phyloP scores from a whole-genome alignment of 139 green algal species.

The Auxenochlorella protothecoides region DNA sequence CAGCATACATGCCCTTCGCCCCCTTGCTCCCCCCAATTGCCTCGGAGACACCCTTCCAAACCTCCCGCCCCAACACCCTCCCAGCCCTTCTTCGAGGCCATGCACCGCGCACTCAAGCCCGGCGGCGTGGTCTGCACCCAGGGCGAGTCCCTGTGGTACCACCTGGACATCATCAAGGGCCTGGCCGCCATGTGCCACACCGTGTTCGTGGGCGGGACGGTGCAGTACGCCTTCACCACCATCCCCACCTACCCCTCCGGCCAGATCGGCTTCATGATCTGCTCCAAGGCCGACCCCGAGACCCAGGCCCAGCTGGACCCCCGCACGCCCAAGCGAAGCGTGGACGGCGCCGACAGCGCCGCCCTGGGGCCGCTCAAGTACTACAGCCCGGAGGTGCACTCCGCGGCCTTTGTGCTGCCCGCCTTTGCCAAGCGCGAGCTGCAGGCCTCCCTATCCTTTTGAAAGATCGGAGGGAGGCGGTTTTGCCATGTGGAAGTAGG shows the following conservation, averaged over 20 bases:
- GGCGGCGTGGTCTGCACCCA: constrained; percentile 93
- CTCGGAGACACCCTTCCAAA: not conserved
- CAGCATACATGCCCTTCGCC: not conserved
- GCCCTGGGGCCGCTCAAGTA: constrained; percentile 43
- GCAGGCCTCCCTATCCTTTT: constrained; percentile 25
- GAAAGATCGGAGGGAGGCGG: not conserved
- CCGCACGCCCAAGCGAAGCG: constrained; percentile 29
- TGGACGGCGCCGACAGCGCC: constrained; percentile 17
- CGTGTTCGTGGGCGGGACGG: constrained; percentile 72
- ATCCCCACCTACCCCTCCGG: constrained; percentile 96
- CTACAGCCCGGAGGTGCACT: constrained; percentile 81
- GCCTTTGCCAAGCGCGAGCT: constrained; percentile 74
- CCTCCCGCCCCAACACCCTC: not conserved
- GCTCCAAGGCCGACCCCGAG: constrained; percentile 55
- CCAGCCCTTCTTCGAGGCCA: constrained; percentile 88
- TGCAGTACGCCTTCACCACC: constrained; percentile 90
- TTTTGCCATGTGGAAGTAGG: not conserved
- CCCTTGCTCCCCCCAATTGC: not conserved
- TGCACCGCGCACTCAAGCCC: constrained; percentile 80
- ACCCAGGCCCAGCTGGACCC: constrained; percentile 32
- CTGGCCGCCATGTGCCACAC: constrained; percentile 77
- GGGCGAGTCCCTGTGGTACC: constrained; percentile 45
- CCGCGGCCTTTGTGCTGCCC: constrained; percentile 83
- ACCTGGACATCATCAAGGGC: constrained; percentile 89
- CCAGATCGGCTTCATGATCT: constrained; percentile 97